A percentile compares a stretch with the other conserved stretches of the same genome.
phyloP scores from a whole-genome alignment of 164 flowering plant genomes.

The Pachysandra terminalis region DNA sequence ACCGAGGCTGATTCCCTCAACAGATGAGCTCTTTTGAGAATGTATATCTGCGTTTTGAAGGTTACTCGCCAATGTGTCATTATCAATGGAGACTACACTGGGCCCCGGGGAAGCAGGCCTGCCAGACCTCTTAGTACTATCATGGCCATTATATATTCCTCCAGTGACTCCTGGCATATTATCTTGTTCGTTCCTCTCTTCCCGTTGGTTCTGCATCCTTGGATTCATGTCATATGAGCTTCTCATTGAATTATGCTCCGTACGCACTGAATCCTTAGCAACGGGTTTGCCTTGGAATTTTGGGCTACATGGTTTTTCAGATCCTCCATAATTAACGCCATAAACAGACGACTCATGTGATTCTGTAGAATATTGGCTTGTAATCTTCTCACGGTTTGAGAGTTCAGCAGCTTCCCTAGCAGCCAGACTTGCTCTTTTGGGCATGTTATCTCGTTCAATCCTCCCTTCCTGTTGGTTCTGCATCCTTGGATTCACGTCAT shows the following conservation, averaged over 20 bases:
- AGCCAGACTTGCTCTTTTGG: no score
- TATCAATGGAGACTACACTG: constrained; percentile 17
- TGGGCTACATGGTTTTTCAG: constrained; percentile 6
- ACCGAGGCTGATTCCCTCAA: constrained; percentile 13
- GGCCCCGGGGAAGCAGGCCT: constrained; percentile 26
- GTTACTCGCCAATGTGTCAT: constrained; percentile 13
- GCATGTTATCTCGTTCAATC: constrained; percentile 14
- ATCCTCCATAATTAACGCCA: constrained; percentile 7
- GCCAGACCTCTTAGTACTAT: constrained; percentile 17
- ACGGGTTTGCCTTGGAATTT: constrained; percentile 3
- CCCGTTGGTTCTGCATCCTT: constrained; percentile 6
- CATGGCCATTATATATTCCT: constrained; percentile 14
- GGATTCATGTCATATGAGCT: constrained; percentile 1
- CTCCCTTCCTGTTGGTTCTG: constrained; percentile 9
- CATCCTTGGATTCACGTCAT: background rate
- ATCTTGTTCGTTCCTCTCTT: constrained; percentile 12
- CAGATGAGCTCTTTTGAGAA: constrained; percentile 29
- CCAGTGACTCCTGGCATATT: constrained; percentile 19
- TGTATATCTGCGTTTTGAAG: constrained; percentile 20
- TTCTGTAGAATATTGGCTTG: no score
- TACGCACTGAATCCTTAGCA: constrained; percentile 1
- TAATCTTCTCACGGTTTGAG: no score
- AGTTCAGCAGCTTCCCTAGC: no score
- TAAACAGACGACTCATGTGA: background rate
- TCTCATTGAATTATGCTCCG: constrained; percentile 1